These are phyloP conservation scores for Aspergillus ochraceus DNA, from an alignment of 2,329 filamentous ascomycete species.

Conservation along the genomic window DNA sequence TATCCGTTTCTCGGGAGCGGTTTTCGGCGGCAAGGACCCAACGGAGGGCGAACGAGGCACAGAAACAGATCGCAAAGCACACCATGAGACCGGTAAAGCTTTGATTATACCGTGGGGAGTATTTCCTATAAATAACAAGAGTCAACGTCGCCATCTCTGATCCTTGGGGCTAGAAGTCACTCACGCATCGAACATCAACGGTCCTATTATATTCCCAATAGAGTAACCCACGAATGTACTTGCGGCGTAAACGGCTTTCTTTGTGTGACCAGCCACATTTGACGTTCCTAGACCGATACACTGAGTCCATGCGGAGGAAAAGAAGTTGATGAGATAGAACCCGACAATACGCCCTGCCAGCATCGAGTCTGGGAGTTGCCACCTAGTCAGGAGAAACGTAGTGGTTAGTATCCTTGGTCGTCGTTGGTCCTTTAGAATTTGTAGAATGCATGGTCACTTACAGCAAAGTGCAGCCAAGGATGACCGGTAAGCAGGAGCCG, in stretches of 20 bases:
- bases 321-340: constrained; percentile 13
- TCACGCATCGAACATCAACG: constrained; percentile 11
- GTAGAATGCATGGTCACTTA: neutral
- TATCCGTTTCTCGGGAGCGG: no score
- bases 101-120: no score
- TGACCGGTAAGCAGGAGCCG: constrained; percentile 11
- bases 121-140: no score
- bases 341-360: constrained; percentile 9
- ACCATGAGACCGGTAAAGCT: no score
- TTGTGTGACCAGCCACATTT: constrained; percentile 15
- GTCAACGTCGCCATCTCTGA: no score
- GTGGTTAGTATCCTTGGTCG: neutral
- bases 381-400: constrained; percentile 1
- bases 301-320: constrained; percentile 13
- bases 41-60: no score
- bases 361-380: constrained; percentile 7
- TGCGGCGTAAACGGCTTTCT: constrained; percentile 13
- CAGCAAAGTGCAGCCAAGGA: constrained; percentile 11
- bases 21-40: no score
- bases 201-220: constrained; percentile 13
- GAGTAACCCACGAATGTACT: constrained; percentile 14
- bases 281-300: constrained; percentile 14
- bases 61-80: no score
- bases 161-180: neutral
- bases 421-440: no score